Evolutionary conservation across 768 basidiomycete species (phyloP).

Genomic region (Sarcodon sp.): DNA sequence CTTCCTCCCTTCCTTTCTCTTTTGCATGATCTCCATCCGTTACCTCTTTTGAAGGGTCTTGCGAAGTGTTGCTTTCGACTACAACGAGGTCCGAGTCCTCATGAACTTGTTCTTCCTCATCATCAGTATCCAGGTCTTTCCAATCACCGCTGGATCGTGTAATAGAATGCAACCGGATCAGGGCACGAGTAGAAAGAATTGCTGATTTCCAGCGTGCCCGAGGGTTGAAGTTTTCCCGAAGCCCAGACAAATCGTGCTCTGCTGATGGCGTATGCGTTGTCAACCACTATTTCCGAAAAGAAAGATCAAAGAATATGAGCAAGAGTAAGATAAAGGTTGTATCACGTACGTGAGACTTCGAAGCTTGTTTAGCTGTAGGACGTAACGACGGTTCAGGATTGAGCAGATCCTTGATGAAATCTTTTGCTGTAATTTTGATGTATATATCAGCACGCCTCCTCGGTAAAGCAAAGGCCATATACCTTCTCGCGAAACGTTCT

Average conservation of each 20-base stretch:
- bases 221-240: conserved; percentile 78
- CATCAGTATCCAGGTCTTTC: not conserved
- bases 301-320: too few species aligned
- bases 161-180: conserved; percentile 1
- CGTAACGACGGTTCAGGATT: conserved; percentile 59
- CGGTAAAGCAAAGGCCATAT: conserved; percentile 3
- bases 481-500: conserved; percentile 76
- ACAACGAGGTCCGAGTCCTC: not conserved
- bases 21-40: not conserved
- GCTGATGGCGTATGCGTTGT: conserved; percentile 49
- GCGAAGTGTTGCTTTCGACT: not conserved
- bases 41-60: not conserved
- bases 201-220: conserved; percentile 62
- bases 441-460: not conserved
- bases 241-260: conserved; percentile 66
- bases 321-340: not conserved
- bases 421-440: conserved; percentile 54
- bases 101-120: not conserved
- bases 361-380: conserved; percentile 62
- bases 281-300: conserved; percentile 44
- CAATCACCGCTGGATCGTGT: conserved; percentile 12
- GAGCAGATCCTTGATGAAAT: conserved; percentile 65
- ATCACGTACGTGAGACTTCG: conserved; percentile 44
- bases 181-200: conserved; percentile 37
- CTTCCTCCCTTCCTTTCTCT: not conserved